Base-by-base conservation (phyloP, 2,329 filamentous ascomycete genomes). In the Fusarium albosuccineum region DNA sequence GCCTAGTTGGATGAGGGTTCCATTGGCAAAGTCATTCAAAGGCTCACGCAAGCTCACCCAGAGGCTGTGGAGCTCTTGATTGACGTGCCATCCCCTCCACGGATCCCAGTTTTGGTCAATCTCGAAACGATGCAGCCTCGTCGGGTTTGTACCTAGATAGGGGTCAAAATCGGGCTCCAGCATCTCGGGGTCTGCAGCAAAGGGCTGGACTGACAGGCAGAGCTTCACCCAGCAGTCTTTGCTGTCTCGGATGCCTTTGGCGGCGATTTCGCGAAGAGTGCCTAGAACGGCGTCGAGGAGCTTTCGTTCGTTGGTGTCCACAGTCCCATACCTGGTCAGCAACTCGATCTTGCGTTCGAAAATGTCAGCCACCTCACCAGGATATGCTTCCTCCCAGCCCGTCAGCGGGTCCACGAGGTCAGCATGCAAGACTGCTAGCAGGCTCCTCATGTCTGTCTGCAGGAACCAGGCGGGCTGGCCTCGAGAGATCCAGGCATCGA, bases 331-430 rank as follows among this genome's bases (percentile, higher is more conserved):
- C 33, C 53, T 13, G 52, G 58, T 22, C 37, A 70, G 52, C 8
- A 70, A 22, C 3, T 49, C 14, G 7, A 70, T 14, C 52, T 70
- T 70, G 8, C 41, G 22, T 0, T 40, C 36, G 29, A 70, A 63
- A 13, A 41, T 40, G 17, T 68, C 45, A 5, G 49, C 60, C 2
- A 55, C 44, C 33, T 70, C 58, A 4, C 60, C 53, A 1, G 27
- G 17, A 9, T 46, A 60, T 3, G 10, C n/a, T 36, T 52, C 63
- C 9, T 4, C 16, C 60, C 66, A 60, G 1, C 3, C 6, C 3
- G 27, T 34, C 1, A 2, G 3, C 0, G 26, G 11, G 7, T 29
- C 27, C 6, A 58, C 44, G 22, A 70, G 17, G 14, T 53, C 41
- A 6, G 16, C 29, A 37, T 61, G 60, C 4, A 65, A 52, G 4